Evolutionary conservation across 2,329 filamentous ascomycete genomes (phyloP), one percentile per base, ranked within the genome.

Genomic region (Colletotrichum sojae): DNA sequence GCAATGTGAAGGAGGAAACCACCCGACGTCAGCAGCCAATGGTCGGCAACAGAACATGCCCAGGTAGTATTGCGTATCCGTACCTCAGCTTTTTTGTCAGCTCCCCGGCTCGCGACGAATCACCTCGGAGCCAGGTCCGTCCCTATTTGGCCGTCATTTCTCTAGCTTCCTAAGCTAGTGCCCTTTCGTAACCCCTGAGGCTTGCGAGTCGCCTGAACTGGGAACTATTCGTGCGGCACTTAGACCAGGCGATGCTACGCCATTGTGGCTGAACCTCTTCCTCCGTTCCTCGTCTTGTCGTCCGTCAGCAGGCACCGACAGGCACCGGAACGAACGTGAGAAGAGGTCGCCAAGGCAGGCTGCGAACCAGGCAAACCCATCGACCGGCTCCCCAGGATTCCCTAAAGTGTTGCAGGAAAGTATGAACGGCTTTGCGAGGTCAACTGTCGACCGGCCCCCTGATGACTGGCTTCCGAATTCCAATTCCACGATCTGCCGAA

Each of bases 51-150:
- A 31, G n/a, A 13, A 5, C 22, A n/a, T 36, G 36, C 20, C 48
- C 10, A 54, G 48, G 59, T 53, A 53, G 59, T 53, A 53, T 45
- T 48, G 39, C 62, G 40, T 39, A 66, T 51, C 64, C 62, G 40
- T 39, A 66, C 55, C 64, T 65, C 54, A 45, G 31, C 60, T 51
- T 69, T 69, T 27, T 65, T 53, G 43, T 65, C 62, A 54, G 48
- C 43, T 69, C 13, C 49, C 45, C 36, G 27, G 53, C 58, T 39
- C 43, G 31, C 20, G 16, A 51, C 55, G 31, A 55, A 69, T 66
- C 56, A 56, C 10, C 36, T 46, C 67, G 67, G 67, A 69, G 63
- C 62, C 55, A 69, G 55, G 55, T 66, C 67, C 67, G 67, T 66
- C 55, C 55, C 62, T 16, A 66, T 69, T 66, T 51, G 66, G 66